Evolutionary conservation across 78 protist genomes (phyloP).

Genomic region (Chrysochromulina parva): DNA sequence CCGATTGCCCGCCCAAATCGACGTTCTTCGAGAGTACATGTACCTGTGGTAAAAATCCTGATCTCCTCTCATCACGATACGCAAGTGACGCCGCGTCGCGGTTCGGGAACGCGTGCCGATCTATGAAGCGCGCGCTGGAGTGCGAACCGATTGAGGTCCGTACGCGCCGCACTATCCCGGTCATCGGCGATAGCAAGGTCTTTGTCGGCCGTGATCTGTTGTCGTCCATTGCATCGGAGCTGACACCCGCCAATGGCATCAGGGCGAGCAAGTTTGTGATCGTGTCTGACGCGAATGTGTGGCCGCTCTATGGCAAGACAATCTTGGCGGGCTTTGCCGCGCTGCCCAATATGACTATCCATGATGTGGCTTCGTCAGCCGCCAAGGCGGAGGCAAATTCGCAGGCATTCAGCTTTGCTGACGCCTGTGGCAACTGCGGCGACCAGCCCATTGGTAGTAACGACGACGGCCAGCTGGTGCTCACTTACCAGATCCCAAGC

Average conservation of each 20-base stretch:
- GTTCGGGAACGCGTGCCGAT: no score
- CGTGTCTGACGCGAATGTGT: constrained; percentile 40
- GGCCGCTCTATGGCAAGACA: not conserved
- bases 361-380: not conserved
- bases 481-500: constrained; percentile 15
- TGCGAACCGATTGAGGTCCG: no score
- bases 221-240: not conserved
- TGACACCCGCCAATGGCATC: not conserved
- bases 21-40: no score
- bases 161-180: not conserved
- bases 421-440: not conserved
- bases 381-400: not conserved
- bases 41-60: no score
- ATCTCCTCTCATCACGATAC: no score
- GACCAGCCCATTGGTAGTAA: no score
- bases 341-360: not conserved
- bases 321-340: not conserved
- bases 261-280: constrained; percentile 14
- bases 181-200: constrained; percentile 20
- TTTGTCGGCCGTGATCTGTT: not conserved
- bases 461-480: not conserved
- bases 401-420: not conserved
- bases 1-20: no score
- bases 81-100: no score
- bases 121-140: no score